phyloP scores from a whole-genome alignment of 2,329 filamentous ascomycete genomes.

The Fusarium anthophilum region DNA sequence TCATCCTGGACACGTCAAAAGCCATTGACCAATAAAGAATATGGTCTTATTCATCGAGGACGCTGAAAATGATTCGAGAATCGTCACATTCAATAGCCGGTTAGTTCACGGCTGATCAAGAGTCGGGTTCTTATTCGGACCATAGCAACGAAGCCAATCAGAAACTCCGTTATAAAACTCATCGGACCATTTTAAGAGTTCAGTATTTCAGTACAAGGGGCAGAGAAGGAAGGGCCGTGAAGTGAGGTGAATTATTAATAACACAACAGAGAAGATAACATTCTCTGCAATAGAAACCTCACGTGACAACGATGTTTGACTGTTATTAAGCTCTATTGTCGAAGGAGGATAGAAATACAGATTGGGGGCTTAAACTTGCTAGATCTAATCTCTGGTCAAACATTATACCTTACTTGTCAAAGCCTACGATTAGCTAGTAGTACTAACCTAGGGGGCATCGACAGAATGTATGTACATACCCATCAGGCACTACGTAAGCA shows the following conservation, averaged over 20 bases:
- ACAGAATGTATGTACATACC: conserved; percentile 1
- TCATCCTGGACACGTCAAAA: background rate
- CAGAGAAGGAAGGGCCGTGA: conserved; percentile 2
- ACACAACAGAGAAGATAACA: background rate
- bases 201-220: background rate
- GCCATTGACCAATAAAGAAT: conserved; percentile 38
- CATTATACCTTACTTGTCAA: background rate
- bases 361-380: background rate
- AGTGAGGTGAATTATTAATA: background rate
- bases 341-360: background rate
- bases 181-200: conserved; percentile 37
- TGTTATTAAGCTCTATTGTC: conserved; percentile 3
- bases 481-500: conserved; percentile 7
- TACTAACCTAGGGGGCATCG: background rate
- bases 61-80: conserved; percentile 38
- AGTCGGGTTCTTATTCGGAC: conserved; percentile 43
- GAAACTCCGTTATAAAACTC: conserved; percentile 12
- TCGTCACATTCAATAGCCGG: conserved; percentile 29
- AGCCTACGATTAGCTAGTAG: background rate
- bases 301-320: background rate
- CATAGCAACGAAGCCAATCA: conserved; percentile 21
- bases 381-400: background rate
- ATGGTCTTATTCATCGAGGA: conserved; percentile 43
- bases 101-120: conserved; percentile 21
- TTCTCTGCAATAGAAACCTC: background rate